phyloP scores from a whole-genome alignment of 2,329 filamentous ascomycete species.

The Torrubiella hemipterigena region DNA sequence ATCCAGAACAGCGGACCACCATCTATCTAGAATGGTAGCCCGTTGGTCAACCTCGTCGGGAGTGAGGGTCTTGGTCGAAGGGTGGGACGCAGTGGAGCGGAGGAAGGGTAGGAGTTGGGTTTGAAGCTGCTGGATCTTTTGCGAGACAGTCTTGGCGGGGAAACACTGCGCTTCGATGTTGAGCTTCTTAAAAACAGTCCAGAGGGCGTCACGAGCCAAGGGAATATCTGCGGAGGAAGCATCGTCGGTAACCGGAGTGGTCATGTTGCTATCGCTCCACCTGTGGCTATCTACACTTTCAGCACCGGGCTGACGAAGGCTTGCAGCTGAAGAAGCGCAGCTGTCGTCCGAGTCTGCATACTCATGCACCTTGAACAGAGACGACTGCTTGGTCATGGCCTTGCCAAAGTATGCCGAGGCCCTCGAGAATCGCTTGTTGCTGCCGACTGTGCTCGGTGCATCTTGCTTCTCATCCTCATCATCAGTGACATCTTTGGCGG shows the following conservation, averaged over 20 bases:
- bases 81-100: slow-evolving; percentile 53
- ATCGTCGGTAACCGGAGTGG: slow-evolving; percentile 26
- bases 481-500: not conserved
- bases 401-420: slow-evolving; percentile 37
- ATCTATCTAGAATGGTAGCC: slow-evolving; percentile 71
- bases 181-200: slow-evolving; percentile 41
- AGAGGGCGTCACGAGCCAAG: slow-evolving; percentile 37
- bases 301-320: slow-evolving; percentile 28
- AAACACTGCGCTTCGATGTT: slow-evolving; percentile 45
- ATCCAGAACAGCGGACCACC: slow-evolving; percentile 77
- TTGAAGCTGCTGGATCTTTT: slow-evolving; percentile 68
- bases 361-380: slow-evolving; percentile 25
- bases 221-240: slow-evolving; percentile 32
- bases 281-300: slow-evolving; percentile 21
- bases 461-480: slow-evolving; percentile 15
- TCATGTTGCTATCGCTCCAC: slow-evolving; percentile 24
- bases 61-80: slow-evolving; percentile 51
- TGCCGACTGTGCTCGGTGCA: slow-evolving; percentile 26
- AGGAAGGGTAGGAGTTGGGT: slow-evolving; percentile 66
- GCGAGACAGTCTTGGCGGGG: slow-evolving; percentile 55
- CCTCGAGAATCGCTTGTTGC: too few species aligned
- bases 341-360: slow-evolving; percentile 27
- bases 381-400: slow-evolving; percentile 32
- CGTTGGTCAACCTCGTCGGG: slow-evolving; percentile 75
- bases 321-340: slow-evolving; percentile 34